phyloP scores from a whole-genome alignment of 768 basidiomycete species.

The Chalciporus chontae region DNA sequence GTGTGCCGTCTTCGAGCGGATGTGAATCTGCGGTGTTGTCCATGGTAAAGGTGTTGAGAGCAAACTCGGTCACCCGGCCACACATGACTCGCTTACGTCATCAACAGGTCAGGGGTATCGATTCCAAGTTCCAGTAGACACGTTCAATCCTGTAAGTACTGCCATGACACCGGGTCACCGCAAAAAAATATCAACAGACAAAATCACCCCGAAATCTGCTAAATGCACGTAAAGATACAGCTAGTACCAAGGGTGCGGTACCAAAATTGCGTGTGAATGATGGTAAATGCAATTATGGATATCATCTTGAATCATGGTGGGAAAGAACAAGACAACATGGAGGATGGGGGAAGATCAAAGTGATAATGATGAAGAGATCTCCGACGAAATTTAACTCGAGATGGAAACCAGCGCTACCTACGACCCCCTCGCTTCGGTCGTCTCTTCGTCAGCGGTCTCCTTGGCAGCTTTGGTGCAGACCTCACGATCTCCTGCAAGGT shows the following conservation, averaged over 20 bases:
- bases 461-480: slow-evolving; percentile 1
- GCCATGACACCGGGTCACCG: background rate
- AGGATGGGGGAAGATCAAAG: background rate
- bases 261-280: background rate
- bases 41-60: slow-evolving; percentile 9
- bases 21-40: background rate
- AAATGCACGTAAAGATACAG: background rate
- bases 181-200: background rate
- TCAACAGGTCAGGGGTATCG: background rate
- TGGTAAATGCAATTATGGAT: background rate
- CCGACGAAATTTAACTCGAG: background rate
- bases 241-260: background rate
- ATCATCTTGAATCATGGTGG: background rate
- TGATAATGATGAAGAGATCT: background rate
- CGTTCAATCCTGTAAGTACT: background rate
- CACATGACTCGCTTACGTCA: background rate
- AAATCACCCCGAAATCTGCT: background rate
- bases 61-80: too few relatives aligned
- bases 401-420: background rate
- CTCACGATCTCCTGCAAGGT: background rate
- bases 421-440: slow-evolving; percentile 7
- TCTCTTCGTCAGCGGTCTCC: slow-evolving; percentile 1
- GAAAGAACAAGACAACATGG: background rate
- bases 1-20: slow-evolving; percentile 1
- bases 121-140: background rate